Percentiles rank a stretch among this genome's conserved stretches.
Evolutionary conservation across 2,329 filamentous ascomycete genomes (phyloP).

Genomic region (Penicillium sp.): DNA sequence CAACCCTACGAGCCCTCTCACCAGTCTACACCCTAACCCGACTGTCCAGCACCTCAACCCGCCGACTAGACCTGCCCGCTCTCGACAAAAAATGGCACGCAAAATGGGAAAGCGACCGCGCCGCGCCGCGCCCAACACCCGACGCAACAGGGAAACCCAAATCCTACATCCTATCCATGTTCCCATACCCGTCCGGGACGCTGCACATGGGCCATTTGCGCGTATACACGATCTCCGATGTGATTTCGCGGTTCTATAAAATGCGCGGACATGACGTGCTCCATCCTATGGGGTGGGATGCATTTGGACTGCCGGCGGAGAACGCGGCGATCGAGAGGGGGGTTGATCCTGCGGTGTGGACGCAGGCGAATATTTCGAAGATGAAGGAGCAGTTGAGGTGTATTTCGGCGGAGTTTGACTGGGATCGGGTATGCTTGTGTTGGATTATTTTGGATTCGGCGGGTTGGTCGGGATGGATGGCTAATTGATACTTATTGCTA

Average conservation of each 20-base stretch:
- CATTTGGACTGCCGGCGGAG: slow-evolving; percentile 85
- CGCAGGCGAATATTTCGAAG: slow-evolving; percentile 70
- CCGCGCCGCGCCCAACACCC: neutral
- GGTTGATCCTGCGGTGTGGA: slow-evolving; percentile 76
- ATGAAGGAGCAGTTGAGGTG: slow-evolving; percentile 79
- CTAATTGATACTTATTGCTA: slow-evolving; percentile 37
- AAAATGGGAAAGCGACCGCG: slow-evolving; percentile 42
- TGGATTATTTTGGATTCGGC: neutral
- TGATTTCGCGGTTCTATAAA: slow-evolving; percentile 70
- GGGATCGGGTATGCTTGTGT: slow-evolving; percentile 65
- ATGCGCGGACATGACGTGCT: slow-evolving; percentile 74
- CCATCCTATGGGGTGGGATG: slow-evolving; percentile 93
- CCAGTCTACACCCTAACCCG: slow-evolving; percentile 19
- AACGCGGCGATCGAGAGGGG: slow-evolving; percentile 85
- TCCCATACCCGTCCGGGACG: slow-evolving; percentile 84
- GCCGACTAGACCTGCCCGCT: slow-evolving; percentile 44
- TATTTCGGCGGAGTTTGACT: slow-evolving; percentile 83
- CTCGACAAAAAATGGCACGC: slow-evolving; percentile 57
- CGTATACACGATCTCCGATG: slow-evolving; percentile 88
- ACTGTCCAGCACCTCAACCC: slow-evolving; percentile 26
- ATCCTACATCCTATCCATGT: slow-evolving; percentile 82
- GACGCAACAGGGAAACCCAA: slow-evolving; percentile 36
- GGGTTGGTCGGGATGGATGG: no score
- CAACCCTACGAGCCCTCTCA: slow-evolving; percentile 12
- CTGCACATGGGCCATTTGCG: slow-evolving; percentile 84